Conservation (phyloP, 495 filamentous ascomycete species). For the Ramalina intermedia region DNA sequence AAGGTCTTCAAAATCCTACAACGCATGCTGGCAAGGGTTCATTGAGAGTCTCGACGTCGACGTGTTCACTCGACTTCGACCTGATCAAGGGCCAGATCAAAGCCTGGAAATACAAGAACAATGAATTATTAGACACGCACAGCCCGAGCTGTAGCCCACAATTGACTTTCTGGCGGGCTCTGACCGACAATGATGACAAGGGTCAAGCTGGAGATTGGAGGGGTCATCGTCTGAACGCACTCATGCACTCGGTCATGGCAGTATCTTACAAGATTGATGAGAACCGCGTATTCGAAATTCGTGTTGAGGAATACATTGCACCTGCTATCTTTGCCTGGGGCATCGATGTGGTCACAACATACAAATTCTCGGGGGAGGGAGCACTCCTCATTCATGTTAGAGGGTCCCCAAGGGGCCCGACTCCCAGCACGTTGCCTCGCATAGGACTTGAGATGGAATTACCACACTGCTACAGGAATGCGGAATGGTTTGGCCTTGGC, state of each 20-base stretch:
- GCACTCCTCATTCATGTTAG: conserved; percentile 26
- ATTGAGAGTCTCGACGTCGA: conserved; percentile 23
- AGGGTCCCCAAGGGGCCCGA: conserved; percentile 28
- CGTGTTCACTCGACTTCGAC: conserved; percentile 17
- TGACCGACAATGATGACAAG: conserved; percentile 52
- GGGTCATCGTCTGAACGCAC: conserved; percentile 19
- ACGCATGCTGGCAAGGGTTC: conserved; percentile 11
- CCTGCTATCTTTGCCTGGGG: conserved; percentile 45
- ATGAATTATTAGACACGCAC: conserved; percentile 5
- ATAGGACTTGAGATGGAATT: conserved; percentile 39
- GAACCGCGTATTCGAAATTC: conserved; percentile 18
- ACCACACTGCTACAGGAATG: conserved; percentile 21
- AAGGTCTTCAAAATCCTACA: conserved; percentile 6
- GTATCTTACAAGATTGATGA: conserved; percentile 24
- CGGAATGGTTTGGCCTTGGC: conserved; percentile 45
- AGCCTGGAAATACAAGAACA: conserved; percentile 9
- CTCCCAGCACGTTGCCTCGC: conserved; percentile 41
- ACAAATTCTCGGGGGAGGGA: conserved; percentile 31
- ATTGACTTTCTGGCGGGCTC: conserved; percentile 30
- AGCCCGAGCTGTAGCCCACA: conserved; percentile 12
- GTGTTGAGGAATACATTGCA: conserved; percentile 34
- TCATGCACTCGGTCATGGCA: conserved; percentile 28
- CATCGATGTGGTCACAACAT: conserved; percentile 30
- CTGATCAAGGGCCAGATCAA: conserved; percentile 9
- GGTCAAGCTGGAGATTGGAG: conserved; percentile 27